Evolutionary conservation across 345 rosid genomes (phyloP).

Genomic region (Draba incana): DNA sequence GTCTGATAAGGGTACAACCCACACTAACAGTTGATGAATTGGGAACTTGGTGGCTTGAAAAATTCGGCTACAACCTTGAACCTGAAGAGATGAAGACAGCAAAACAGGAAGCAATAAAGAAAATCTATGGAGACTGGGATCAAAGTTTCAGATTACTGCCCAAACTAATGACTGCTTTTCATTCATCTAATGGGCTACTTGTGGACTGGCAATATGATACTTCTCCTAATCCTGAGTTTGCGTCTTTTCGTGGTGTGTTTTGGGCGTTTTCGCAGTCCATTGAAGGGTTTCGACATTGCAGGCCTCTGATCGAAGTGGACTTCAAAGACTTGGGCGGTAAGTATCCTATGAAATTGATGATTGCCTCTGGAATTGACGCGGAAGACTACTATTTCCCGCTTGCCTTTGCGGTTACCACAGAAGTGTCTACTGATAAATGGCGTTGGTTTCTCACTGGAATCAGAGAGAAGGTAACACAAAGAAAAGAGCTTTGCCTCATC

Average conservation of each 20-base stretch:
- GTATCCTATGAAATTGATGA: not conserved
- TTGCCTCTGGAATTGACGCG: slow-evolving; percentile 11
- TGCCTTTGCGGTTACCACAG: slow-evolving; percentile 24
- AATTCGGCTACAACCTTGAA: not conserved
- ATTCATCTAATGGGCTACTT: not conserved
- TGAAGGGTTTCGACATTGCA: slow-evolving; percentile 24
- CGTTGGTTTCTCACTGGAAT: slow-evolving; percentile 29
- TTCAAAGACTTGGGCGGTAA: not conserved
- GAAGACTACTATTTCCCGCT: not conserved
- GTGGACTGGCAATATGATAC: slow-evolving; percentile 12
- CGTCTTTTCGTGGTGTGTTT: slow-evolving; percentile 4
- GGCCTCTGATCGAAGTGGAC: slow-evolving; percentile 22
- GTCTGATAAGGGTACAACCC: not conserved
- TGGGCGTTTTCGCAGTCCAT: slow-evolving; percentile 28
- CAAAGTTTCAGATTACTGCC: not conserved
- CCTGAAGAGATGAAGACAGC: not conserved
- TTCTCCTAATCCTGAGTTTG: slow-evolving; percentile 12
- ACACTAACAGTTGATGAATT: not conserved
- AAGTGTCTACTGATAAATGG: slow-evolving; percentile 3
- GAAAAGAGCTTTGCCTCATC: slow-evolving; percentile 25
- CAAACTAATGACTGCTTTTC: slow-evolving; percentile 19
- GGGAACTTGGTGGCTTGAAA: not conserved
- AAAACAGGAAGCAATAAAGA: not conserved
- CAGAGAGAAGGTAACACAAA: slow-evolving; percentile 26
- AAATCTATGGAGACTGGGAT: not conserved